Percentiles rank a stretch among this genome's conserved stretches.
Evolutionary conservation across 768 basidiomycete genomes (phyloP).

Genomic region (Tubosaeta sp.): DNA sequence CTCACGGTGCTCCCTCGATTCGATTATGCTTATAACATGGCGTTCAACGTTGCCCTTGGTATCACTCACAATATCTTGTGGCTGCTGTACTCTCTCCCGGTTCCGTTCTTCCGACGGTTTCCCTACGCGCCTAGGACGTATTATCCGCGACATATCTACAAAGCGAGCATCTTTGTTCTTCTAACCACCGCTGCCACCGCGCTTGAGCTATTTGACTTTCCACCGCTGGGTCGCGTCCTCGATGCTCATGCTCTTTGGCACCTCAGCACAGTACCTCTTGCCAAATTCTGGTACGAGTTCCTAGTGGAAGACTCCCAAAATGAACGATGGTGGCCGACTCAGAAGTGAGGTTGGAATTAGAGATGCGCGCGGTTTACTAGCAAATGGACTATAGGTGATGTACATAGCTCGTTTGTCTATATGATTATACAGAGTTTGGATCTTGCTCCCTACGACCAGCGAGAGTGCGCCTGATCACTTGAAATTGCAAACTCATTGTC

Average conservation of each 20-base stretch:
- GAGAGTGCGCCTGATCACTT: no score
- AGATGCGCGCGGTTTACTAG: not conserved
- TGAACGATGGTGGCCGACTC: constrained; percentile 56
- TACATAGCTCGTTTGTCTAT: no score
- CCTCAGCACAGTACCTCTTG: constrained; percentile 73
- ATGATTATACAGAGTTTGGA: no score
- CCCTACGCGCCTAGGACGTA: constrained; percentile 52
- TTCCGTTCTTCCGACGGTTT: constrained; percentile 51
- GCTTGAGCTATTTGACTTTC: constrained; percentile 90
- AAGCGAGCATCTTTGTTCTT: constrained; percentile 57
- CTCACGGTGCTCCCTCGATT: constrained; percentile 72
- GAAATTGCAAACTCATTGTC: no score
- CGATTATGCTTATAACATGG: constrained; percentile 92
- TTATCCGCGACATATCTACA: constrained; percentile 50
- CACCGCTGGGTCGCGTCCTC: constrained; percentile 66
- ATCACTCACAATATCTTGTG: constrained; percentile 78
- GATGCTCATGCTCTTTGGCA: constrained; percentile 98
- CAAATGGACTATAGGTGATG: no score
- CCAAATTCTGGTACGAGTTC: constrained; percentile 83
- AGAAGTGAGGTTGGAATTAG: constrained; percentile 21
- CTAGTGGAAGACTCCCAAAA: constrained; percentile 69
- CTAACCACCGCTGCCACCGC: constrained; percentile 70
- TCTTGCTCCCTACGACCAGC: no score
- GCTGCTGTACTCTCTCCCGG: constrained; percentile 61
- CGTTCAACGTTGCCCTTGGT: constrained; percentile 75